These are phyloP conservation scores for Thermothelomyces thermophilus DNA, from an alignment of 2,329 filamentous ascomycete genomes.

Conservation along the genomic window DNA sequence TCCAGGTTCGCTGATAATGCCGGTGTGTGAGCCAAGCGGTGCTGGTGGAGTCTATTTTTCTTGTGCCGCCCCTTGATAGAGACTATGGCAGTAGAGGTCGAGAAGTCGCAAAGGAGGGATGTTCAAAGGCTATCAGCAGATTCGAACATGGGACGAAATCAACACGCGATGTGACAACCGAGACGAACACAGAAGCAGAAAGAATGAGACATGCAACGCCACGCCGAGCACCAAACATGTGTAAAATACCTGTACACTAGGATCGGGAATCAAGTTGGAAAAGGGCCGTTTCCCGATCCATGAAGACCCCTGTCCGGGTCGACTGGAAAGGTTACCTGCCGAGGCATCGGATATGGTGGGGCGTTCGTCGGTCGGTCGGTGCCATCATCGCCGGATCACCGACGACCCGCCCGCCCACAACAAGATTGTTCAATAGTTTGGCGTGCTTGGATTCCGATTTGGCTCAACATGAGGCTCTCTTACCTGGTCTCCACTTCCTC, in stretches of 20 bases:
- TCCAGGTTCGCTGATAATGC: background rate
- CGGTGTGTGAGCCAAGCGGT: background rate
- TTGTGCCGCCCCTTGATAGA: background rate
- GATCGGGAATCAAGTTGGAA: background rate
- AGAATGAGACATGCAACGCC: background rate
- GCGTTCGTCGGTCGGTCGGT: constrained; percentile 2
- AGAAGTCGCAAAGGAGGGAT: background rate
- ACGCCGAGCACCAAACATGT: background rate
- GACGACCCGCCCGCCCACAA: background rate
- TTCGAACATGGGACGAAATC: background rate
- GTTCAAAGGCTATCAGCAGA: too few species aligned
- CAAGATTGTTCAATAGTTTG: too few species aligned
- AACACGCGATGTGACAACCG: background rate
- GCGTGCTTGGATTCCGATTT: too few species aligned
- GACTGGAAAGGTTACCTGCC: constrained; percentile 5
- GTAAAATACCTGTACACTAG: background rate
- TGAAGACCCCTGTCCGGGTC: background rate
- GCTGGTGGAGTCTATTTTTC: background rate
- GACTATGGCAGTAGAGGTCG: background rate
- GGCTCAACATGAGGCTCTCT: too few species aligned
- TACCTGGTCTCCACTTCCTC: too few species aligned
- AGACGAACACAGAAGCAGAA: background rate
- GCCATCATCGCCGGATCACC: constrained; percentile 4
- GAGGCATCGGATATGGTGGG: constrained; percentile 11
- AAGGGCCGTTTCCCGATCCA: background rate